Evolutionary conservation across 805 yeast genomes (phyloP), one percentile per base, ranked within the genome.

Genomic region (Yarrowia porcina): DNA sequence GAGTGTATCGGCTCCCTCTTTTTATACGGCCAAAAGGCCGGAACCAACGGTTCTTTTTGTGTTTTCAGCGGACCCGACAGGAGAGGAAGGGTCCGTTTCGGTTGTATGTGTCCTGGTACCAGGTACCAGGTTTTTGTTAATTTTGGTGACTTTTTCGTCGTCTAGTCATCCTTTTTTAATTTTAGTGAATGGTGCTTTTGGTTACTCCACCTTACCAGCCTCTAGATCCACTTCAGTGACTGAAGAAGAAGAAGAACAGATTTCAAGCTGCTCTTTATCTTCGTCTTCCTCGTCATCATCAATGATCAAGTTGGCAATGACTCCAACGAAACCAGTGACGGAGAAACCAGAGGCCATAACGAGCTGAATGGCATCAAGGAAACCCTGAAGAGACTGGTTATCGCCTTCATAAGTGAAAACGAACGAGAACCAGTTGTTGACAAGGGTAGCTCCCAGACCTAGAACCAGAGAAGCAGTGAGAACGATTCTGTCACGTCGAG

Each of bases 281-380:
- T 52, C 64, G 13, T 60, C 67, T 39, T 71, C 75, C n/a, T 65
- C 69, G 9, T 84, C 83, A 68, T 83, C 86, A 18, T 89, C 89
- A 63, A 87, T 74, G n/a, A 83, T 41, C 65, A 85, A 73, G 74
- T 88, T 87, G 63, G 86, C 75, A 41, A 87, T 72, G 11, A 87
- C 79, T 1, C 85, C 89, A 36, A 85, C 70, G 65, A 88, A 76
- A 13, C 90, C 93, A 44, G 87, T 81, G 28, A 87, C 76, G 20
- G 92, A 89, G 70, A 84, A 87, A 15, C 90, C 87, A 4, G 90
- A 84, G 71, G 86, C 88, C 83, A 86, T 81, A 52, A 88, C 85
- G 64, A 88, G 79, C 23, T 80, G 78, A 63, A 88, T 83, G 49
- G 92, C 92, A 69, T 86, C 82, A 59, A 83, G 75, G 73, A 88